These are phyloP conservation scores for Kodamaea alishanica DNA, from an alignment of 1,139 yeast species.

Conservation along the genomic window DNA sequence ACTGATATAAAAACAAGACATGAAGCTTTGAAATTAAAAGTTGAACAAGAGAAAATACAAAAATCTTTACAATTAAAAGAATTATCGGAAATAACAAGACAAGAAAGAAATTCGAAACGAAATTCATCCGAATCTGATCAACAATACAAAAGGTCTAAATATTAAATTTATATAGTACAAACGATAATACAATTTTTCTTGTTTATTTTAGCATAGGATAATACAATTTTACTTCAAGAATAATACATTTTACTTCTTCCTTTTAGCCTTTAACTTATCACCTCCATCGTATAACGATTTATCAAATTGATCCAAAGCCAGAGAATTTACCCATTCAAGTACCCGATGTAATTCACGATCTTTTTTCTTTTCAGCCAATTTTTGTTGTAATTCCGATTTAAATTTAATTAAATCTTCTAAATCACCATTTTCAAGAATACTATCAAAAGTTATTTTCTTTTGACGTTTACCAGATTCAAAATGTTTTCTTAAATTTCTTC, in stretches of 20 bases:
- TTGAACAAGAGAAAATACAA: slow-evolving; percentile 52
- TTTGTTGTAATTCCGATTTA: slow-evolving; percentile 24
- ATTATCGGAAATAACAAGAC: slow-evolving; percentile 58
- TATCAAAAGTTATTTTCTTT: slow-evolving; percentile 24
- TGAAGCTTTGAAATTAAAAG: slow-evolving; percentile 51
- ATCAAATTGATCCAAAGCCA: slow-evolving; percentile 51
- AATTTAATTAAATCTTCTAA: slow-evolving; percentile 28
- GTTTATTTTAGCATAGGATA: no score
- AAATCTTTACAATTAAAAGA: slow-evolving; percentile 58
- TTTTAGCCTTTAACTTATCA: slow-evolving; percentile 30
- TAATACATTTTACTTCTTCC: slow-evolving; percentile 11
- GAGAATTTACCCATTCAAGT: slow-evolving; percentile 59
- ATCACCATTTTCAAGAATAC: slow-evolving; percentile 28
- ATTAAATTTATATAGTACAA: neutral
- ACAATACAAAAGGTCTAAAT: slow-evolving; percentile 3
- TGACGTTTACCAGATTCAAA: slow-evolving; percentile 20
- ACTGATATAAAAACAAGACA: slow-evolving; percentile 63
- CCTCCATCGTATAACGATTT: slow-evolving; percentile 60
- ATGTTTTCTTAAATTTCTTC: slow-evolving; percentile 16
- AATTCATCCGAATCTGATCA: neutral
- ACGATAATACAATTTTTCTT: slow-evolving; percentile 3
- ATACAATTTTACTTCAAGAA: slow-evolving; percentile 4
- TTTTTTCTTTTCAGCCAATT: slow-evolving; percentile 28
- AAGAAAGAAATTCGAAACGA: slow-evolving; percentile 15
- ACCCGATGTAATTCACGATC: slow-evolving; percentile 46